Evolutionary conservation across 345 rosid species (phyloP), one percentile per base, ranked within the genome.

Genomic region (Corchorus capsularis): DNA sequence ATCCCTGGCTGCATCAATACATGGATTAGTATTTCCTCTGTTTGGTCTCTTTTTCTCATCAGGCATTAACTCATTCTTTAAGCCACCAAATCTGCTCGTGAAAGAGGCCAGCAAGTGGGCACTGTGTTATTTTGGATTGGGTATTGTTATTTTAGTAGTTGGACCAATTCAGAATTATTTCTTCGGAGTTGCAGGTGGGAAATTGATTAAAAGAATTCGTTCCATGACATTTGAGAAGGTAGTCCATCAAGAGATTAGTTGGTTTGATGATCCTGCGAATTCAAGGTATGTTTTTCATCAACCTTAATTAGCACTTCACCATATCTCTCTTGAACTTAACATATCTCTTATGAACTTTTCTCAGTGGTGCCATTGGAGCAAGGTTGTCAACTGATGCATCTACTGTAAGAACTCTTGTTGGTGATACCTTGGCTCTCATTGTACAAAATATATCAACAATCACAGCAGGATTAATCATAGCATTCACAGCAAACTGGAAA

Each of bases 141-240:
- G 87, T 37, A 2, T 80, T 1, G 7, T 80, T 4, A 75, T 62
- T 56, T 62, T 89, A 7, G 4, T 86, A 10, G 80, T 76, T 76
- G 73, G 86, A 20, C 95, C 97, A 3, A 1, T 83, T 45, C 98
- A 94, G 76, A 86, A 88, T 82, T 94, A 80, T 79, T 79, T 91
- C 45, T 94, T 90, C 19, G 96, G 94, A 39, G 27, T 93, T 34
- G 98, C 97, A 4, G 98, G 98, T 9, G 91, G 97, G n/a, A 90
- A 83, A 59, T 67, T 94, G 82, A 88, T 94, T 9, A 79, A 82
- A 79, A 82, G 97, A 70, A 91, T 93, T 45, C 84, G 98, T 16
- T 79, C 88, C 16, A 63, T 86, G 87, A 85, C 90, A 1, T 94
- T 94, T 75, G 87, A 89, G 79, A 91, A 89, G 79, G 90, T 92